These are phyloP conservation scores for Elsinoe batatas DNA, from an alignment of 2,329 filamentous ascomycete genomes.

Conservation along the genomic window DNA sequence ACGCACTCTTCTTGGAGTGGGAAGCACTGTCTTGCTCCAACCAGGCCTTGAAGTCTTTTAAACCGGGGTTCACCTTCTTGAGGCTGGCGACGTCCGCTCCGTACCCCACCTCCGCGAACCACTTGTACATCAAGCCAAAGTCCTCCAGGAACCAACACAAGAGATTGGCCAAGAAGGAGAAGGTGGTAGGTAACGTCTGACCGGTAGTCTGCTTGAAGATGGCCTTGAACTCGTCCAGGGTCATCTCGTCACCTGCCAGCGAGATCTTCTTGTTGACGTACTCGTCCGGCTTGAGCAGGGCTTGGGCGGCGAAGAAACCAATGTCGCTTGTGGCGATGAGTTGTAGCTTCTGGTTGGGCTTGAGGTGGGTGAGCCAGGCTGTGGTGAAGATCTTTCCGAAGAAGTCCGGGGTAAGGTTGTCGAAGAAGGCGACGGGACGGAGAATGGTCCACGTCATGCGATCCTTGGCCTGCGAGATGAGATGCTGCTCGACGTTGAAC, in stretches of 20 bases:
- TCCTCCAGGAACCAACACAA: slow-evolving; percentile 10
- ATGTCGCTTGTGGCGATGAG: slow-evolving; percentile 37
- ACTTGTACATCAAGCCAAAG: slow-evolving; percentile 11
- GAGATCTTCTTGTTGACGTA: slow-evolving; percentile 33
- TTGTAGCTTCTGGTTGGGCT: slow-evolving; percentile 28
- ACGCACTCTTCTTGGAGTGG: not conserved
- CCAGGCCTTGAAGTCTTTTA: slow-evolving; percentile 42
- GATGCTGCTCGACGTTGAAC: slow-evolving; percentile 50
- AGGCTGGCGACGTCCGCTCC: not conserved
- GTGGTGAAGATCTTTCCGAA: slow-evolving; percentile 37
- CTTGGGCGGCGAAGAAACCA: slow-evolving; percentile 37
- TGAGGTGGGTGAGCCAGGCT: slow-evolving; percentile 19
- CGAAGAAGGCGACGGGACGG: slow-evolving; percentile 53
- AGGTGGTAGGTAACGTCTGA: slow-evolving; percentile 1
- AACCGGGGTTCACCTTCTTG: slow-evolving; percentile 13
- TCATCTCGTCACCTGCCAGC: slow-evolving; percentile 36
- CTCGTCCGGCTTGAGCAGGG: slow-evolving; percentile 30
- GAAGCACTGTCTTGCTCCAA: slow-evolving; percentile 39
- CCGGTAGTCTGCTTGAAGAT: slow-evolving; percentile 10
- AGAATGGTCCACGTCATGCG: slow-evolving; percentile 51
- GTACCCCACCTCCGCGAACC: slow-evolving; percentile 11
- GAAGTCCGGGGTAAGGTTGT: slow-evolving; percentile 43
- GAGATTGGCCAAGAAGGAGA: slow-evolving; percentile 2
- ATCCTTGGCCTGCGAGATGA: slow-evolving; percentile 37
- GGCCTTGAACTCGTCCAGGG: slow-evolving; percentile 4